Base-by-base conservation (phyloP, 495 filamentous ascomycete species). In the Echria macrotheca region DNA sequence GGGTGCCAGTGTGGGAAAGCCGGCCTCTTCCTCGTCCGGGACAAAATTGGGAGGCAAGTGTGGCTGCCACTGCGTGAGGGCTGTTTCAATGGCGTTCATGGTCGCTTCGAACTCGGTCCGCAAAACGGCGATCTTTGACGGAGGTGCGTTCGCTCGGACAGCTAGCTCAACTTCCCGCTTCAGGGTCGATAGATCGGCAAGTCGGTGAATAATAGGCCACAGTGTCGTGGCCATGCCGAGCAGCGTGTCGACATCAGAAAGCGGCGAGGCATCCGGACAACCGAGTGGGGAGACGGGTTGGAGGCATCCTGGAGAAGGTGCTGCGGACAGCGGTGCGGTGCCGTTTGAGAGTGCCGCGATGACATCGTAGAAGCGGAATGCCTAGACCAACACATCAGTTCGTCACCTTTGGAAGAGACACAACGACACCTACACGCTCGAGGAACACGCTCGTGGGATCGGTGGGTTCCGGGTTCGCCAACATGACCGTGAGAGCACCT, bases 361-460 rank as follows among this genome's bases (percentile, higher is more conserved):
- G 12, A 83, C 80, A 56, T 83, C 80, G 63, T 82, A 83, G 53
- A 81, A 83, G 5, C 78, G 72, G 48, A 83, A 83, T 2, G 78
- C 78, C 76, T 81, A 26, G 17, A 14, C n/a, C 5, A 32, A 17
- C 15, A 8, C 3, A 21, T 41, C 2, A 41, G 38, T 41, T 21
- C 22, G 43, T 36, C 23, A 22, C 24, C 17, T 22, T 17, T 21
- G 44, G 14, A 4, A 23, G 12, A 26, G 9, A 12, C 7, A 43
- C 4, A 3, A 1, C 44, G 4, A 65, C 75, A 66, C 75, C 22
- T 65, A 81, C 78, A 11, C 78, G 70, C 62, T 81, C 78, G 9
- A 83, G 58, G 49, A 82, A 83, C 15, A 69, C 56, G 47, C 71
- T 70, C 0, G 78, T 77, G 4, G 78, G 68, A 31, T 73, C 73